Evolutionary conservation across 106 monocot genomes (phyloP), one percentile per base, ranked within the genome.

Genomic region (Allium fistulosum): DNA sequence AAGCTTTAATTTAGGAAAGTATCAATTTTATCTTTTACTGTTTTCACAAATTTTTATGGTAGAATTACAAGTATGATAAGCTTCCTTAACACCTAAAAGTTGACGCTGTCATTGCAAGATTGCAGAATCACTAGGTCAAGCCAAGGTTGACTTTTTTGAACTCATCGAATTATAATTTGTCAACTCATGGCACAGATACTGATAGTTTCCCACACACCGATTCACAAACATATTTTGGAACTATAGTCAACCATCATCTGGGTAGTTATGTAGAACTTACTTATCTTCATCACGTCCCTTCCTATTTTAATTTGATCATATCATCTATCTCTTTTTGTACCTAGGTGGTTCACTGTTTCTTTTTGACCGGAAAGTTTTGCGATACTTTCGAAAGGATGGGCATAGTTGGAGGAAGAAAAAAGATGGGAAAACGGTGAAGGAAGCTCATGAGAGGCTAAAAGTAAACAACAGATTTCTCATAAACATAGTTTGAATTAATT

Each of bases 391-490:
- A 63, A 95, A 86, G 65, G 95, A 95, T 78, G 95, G 95, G 4
- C 95, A 95, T 76, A 91, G 81, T 61, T 95, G 95, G 95, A 80
- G 91, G 65, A 95, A 95, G 83, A 95, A 95, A 76, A 95, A 84
- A 66, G 95, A 95, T 84, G 90, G 90, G 45, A 95, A 95, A 72
- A 95, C 95, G 12, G 85, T 95, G 46, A 91, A 91, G 72, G 95
- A 95, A 86, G 95, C 95, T 63, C 95, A 95, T 80, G 95, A 95
- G 73, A 88, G 85, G 70, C 76, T 95, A 48, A 95, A 95, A 81
- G 95, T 95, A 74, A 77, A 74, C 50, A 16, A 7, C 37, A 37
- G 0, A 37, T 37, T 37, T 2, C 37, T 37, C 37, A 37, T 37
- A 37, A 37, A 5, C 37, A 37, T 1, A 37, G 37, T 37, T 37